Evolutionary conservation across 2,329 filamentous ascomycete genomes (phyloP).

Genomic region (Colletotrichum falcatum): DNA sequence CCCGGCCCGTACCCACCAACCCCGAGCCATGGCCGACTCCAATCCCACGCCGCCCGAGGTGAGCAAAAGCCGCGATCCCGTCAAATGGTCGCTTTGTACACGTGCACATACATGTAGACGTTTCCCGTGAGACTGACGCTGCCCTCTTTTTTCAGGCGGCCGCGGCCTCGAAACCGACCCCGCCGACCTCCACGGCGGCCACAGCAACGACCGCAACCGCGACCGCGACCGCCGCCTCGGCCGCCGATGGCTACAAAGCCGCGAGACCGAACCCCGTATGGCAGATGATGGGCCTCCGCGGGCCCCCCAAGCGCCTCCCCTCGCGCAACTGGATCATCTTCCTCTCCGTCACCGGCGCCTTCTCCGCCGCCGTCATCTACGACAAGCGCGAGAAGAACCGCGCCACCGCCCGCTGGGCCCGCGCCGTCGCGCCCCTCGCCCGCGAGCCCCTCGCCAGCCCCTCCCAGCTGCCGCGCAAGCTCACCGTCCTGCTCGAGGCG

Average conservation of each 20-base stretch:
- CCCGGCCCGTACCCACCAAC: background rate
- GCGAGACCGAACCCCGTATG: conserved; percentile 76
- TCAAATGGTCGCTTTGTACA: background rate
- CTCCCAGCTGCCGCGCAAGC: conserved; percentile 80
- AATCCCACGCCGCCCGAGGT: conserved; percentile 43
- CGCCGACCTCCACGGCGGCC: background rate
- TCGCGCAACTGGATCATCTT: conserved; percentile 99
- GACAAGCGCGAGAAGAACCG: conserved; percentile 91
- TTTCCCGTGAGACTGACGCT: too few species aligned
- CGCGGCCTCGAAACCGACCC: conserved; percentile 6
- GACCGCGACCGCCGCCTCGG: conserved; percentile 45
- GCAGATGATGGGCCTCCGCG: conserved; percentile 86
- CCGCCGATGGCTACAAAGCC: conserved; percentile 53
- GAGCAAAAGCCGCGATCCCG: background rate
- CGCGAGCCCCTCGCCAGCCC: conserved; percentile 77
- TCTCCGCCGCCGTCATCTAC: conserved; percentile 86
- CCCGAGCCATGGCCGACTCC: conserved; percentile 42
- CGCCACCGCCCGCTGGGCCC: conserved; percentile 87
- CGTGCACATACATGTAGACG: too few species aligned
- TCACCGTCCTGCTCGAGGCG: conserved; percentile 87
- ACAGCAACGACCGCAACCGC: conserved; percentile 37
- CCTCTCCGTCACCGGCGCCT: conserved; percentile 80
- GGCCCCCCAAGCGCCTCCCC: conserved; percentile 84
- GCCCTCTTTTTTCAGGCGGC: conserved; percentile 16
- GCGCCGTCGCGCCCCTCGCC: conserved; percentile 85